Percentiles rank a stretch among this genome's conserved stretches.
phyloP scores from a whole-genome alignment of 73 alveolate genomes.

The Breviolum minutum region DNA sequence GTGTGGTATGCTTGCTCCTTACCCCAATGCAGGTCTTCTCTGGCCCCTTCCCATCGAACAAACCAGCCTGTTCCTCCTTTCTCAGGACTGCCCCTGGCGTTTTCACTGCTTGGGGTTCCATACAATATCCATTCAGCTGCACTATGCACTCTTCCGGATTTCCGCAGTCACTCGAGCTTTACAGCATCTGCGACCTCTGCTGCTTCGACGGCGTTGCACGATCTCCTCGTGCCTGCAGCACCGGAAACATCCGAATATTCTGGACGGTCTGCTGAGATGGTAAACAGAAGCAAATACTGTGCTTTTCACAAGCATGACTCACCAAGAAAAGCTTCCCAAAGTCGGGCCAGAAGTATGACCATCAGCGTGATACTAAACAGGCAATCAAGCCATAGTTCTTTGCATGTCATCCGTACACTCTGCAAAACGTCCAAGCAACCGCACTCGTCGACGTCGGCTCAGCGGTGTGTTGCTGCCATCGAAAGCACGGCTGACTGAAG shows the following conservation, averaged over 20 bases:
- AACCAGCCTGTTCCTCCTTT: constrained; percentile 25
- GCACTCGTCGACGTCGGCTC: background rate
- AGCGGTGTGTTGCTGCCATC: constrained; percentile 37
- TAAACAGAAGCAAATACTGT: too few relatives aligned
- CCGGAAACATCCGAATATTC: background rate
- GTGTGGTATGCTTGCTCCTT: too few relatives aligned
- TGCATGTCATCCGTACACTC: too few relatives aligned
- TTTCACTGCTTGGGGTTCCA: too few relatives aligned
- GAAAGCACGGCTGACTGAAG: background rate
- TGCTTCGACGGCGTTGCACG: constrained; percentile 21
- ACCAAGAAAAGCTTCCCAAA: too few relatives aligned
- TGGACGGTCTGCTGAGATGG: too few relatives aligned
- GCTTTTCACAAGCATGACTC: too few relatives aligned
- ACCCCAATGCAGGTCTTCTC: background rate
- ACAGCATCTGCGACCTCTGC: constrained; percentile 8
- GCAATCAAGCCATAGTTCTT: too few relatives aligned
- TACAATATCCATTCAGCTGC: background rate
- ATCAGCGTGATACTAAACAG: too few relatives aligned
- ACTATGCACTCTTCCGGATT: background rate
- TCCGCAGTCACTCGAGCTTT: background rate
- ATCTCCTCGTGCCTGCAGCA: constrained; percentile 24
- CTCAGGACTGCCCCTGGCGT: constrained; percentile 25
- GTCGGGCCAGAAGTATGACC: too few relatives aligned
- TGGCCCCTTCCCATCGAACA: background rate
- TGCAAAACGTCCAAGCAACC: too few relatives aligned